phyloP scores from a whole-genome alignment of 139 green algal species.

The Spirogloea muscicola region DNA sequence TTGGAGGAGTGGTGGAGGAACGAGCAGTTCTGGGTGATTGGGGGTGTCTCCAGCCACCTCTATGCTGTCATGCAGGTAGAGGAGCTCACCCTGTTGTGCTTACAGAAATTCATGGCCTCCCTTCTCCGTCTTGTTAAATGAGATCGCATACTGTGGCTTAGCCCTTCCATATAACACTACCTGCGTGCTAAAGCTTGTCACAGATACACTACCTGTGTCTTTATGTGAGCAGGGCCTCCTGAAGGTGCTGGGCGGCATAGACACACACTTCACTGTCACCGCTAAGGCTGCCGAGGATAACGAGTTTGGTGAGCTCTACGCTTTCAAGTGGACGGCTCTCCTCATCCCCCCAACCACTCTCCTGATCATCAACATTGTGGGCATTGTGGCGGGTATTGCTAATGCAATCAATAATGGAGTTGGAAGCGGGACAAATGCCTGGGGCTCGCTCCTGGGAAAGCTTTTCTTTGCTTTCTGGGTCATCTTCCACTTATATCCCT shows the following conservation, averaged over 20 bases:
- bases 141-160: too few species aligned
- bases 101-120: too few species aligned
- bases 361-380: constrained; percentile 33
- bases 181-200: too few species aligned
- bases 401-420: constrained; percentile 5
- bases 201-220: too few species aligned
- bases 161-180: too few species aligned
- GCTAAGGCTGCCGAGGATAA: constrained; percentile 22
- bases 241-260: constrained; percentile 27
- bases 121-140: too few species aligned
- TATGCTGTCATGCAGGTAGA: constrained; percentile 23
- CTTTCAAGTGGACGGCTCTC: constrained; percentile 15
- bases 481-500: constrained; percentile 30
- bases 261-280: constrained; percentile 35
- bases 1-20: constrained; percentile 36
- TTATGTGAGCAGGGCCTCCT: too few species aligned
- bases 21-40: constrained; percentile 48
- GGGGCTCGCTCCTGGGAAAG: constrained; percentile 19
- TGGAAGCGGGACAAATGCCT: not conserved
- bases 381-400: constrained; percentile 18
- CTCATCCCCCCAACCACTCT: constrained; percentile 24
- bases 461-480: constrained; percentile 39
- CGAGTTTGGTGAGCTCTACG: constrained; percentile 40
- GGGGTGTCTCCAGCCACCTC: constrained; percentile 23
- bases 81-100: not conserved